A percentile compares a stretch with the other conserved stretches of the same genome.
Conservation (phyloP, 1,284 basidiomycete genomes). For the Volvariella surrecta region DNA sequence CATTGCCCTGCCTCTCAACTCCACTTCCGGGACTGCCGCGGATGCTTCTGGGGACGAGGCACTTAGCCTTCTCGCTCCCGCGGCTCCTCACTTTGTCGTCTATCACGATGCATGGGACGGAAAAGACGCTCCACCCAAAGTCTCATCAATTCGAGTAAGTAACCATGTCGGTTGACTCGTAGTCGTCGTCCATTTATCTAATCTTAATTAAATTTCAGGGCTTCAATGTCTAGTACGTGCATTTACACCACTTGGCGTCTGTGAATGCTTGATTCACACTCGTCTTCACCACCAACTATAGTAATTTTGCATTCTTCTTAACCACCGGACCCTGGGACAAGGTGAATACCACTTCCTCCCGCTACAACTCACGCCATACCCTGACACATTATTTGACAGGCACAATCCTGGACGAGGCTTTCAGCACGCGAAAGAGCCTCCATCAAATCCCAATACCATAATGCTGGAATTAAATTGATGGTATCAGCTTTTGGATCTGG, state of each 20-base stretch:
- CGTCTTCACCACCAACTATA: constrained; percentile 21
- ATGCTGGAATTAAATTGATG: constrained; percentile 48
- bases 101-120: constrained; percentile 39
- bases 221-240: constrained; percentile 24
- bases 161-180: neutral
- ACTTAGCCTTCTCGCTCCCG: constrained; percentile 32
- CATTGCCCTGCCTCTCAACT: constrained; percentile 13
- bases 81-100: constrained; percentile 40
- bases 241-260: neutral
- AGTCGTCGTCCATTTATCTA: neutral
- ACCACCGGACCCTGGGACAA: constrained; percentile 44
- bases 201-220: constrained; percentile 15
- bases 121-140: constrained; percentile 31
- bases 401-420: constrained; percentile 29
- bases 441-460: constrained; percentile 39
- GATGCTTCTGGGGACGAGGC: constrained; percentile 21
- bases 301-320: constrained; percentile 37
- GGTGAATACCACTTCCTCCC: constrained; percentile 13
- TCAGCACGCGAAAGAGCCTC: constrained; percentile 30
- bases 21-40: constrained; percentile 6
- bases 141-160: constrained; percentile 22
- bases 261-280: neutral
- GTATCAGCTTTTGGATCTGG: constrained; percentile 51
- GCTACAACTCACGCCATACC: neutral
- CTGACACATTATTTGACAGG: constrained; percentile 14